Base-by-base conservation (phyloP, 108 stramenopile species). In the Pseudonitzschia pungens region DNA sequence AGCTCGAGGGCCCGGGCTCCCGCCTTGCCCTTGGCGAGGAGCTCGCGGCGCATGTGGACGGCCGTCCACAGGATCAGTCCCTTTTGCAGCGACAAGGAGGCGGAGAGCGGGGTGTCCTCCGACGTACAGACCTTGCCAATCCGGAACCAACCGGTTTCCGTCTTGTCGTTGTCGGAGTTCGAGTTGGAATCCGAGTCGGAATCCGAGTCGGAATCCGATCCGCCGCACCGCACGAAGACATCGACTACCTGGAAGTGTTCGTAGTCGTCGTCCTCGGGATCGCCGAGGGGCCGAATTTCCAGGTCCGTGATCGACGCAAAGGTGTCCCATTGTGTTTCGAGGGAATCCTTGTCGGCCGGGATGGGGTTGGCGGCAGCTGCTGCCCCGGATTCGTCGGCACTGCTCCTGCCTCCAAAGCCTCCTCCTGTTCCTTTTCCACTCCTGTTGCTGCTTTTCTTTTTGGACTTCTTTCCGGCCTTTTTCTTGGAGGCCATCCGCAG, bases 31-130 rank as follows among this genome's bases (percentile, higher is more conserved):
- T 71, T 65, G 12, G 81, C 68, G 10, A 81, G 20, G 14, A 74
- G 51, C 58, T 77, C 77, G 52, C 72, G 57, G 21, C 65, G 40
- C 81, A 81, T 81, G 43, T 77, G 73, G 42, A 77, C 77, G 33
- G 81, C 72, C 31, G 81, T 77, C 81, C 81, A 81, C 7, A 74
- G 73, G 31, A 81, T 81, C 9, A 81, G 51, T 15, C 81, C 81
- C 58, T 77, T 69, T 74, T 81, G 81, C 15, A 81, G 73, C n/a
- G 77, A 52, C 22, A 81, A 51, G 18, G 81, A 66, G 16, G 60
- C 67, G 26, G 68, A n/a, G 12, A 78, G 74, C 16, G 63, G 45
- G 20, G 50, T 54, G 7, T 51, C 63, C 20, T 45, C 81, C 31
- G 31, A 66, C 7, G 68, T 65, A 41, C 77, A 74, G 12, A 78